Evolutionary conservation across 1,139 yeast species (phyloP), one percentile per base, ranked within the genome.

Genomic region (Scheffersomyces lignicola): DNA sequence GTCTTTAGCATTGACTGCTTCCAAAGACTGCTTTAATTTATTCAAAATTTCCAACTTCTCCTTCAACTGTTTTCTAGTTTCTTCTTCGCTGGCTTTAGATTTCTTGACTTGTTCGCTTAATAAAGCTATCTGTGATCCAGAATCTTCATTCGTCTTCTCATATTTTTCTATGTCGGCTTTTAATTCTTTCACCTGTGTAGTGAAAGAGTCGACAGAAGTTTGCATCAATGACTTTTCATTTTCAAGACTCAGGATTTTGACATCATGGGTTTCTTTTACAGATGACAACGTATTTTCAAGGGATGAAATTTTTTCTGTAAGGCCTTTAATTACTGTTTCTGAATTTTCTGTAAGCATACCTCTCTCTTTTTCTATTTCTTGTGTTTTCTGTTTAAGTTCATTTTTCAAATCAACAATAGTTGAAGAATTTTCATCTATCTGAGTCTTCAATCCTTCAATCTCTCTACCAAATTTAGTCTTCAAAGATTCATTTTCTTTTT

Each of bases 301-400:
- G 3, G 18, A 14, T 12, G 37, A 37, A 7, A 44, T 67, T 45
- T 66, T 74, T 31, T 69, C 74, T 7, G 73, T 60, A 42, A 74
- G 76, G 38, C 73, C 76, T 45, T 69, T 59, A 5, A 72, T 60
- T 0, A 71, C 59, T 2, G 75, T 60, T 35, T 74, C 78, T 1
- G 83, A 76, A 36, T 60, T 73, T 41, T 73, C 71, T 40, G 65
- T 69, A 14, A 73, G 48, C 50, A 72, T 56, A 8, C 58, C 62
- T 34, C 81, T 56, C 47, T 78, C 83, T 27, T 60, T 64, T 38
- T 76, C 81, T 36, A 78, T 67, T 31, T 70, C 80, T 33, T 58
- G 47, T 0, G 49, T 48, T 41, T 69, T 76, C 11, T 50, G 52
- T 11, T 44, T 45, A 32, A 65, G 47, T 5, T 60, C 59, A 2